These are phyloP conservation scores for Macrophomina pseudophaseolina DNA, from an alignment of 2,329 filamentous ascomycete species.

Conservation along the genomic window DNA sequence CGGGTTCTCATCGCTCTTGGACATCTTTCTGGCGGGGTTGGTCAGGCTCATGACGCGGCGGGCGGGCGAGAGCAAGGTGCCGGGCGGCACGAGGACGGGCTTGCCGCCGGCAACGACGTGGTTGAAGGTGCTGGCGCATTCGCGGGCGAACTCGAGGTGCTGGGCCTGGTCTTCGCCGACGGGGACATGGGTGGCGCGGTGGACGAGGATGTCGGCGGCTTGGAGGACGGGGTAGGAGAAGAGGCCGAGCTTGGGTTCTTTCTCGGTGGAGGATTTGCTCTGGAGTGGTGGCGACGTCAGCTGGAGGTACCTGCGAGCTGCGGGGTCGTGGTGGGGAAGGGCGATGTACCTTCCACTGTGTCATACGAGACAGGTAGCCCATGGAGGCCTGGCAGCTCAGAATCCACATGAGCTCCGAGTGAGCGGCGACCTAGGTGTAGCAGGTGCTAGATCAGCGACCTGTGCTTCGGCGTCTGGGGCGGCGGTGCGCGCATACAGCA, in stretches of 20 bases:
- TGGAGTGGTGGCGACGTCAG: conserved; percentile 40
- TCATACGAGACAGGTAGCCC: conserved; percentile 97
- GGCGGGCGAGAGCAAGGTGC: conserved; percentile 60
- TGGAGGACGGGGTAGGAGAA: conserved; percentile 97
- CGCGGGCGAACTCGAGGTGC: conserved; percentile 89
- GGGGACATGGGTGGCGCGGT: conserved; percentile 89
- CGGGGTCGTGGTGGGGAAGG: not conserved
- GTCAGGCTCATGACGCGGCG: conserved; percentile 90
- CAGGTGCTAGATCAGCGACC: conserved; percentile 1
- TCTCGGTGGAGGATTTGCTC: conserved; percentile 72
- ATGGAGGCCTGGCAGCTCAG: conserved; percentile 89
- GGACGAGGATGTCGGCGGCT: conserved; percentile 90
- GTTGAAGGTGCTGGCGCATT: conserved; percentile 88
- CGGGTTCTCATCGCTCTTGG: conserved; percentile 77
- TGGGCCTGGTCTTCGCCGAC: conserved; percentile 96
- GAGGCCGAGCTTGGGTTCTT: conserved; percentile 79
- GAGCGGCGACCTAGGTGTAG: conserved; percentile 67
- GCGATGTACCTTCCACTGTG: conserved; percentile 85
- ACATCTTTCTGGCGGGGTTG: conserved; percentile 85
- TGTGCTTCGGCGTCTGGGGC: not conserved
- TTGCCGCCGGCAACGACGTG: conserved; percentile 69
- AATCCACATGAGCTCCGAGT: conserved; percentile 96
- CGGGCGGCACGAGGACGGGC: conserved; percentile 69
- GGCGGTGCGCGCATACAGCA: conserved; percentile 57
- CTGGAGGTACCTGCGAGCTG: too few species aligned